Conservation (phyloP, 1,284 basidiomycete species). For the Cutaneotrichosporon cutaneum region DNA sequence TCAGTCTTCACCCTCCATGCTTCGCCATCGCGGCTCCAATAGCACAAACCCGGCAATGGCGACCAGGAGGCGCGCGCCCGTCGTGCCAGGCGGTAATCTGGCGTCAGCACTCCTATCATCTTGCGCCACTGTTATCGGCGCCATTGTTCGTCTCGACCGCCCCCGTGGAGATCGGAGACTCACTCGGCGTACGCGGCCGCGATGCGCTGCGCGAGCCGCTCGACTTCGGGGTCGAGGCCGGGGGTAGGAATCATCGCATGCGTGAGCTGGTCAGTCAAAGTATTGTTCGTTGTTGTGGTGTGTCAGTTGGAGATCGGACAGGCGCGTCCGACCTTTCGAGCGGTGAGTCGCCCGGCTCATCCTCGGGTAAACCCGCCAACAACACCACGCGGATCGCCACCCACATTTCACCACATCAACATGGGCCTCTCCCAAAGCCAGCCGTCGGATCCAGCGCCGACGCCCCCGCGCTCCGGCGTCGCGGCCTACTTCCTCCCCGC, state of each 20-base stretch:
- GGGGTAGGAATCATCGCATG: not conserved
- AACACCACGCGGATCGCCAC: not conserved
- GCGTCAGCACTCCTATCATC: too few species aligned
- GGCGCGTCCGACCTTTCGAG: not conserved
- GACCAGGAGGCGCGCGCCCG: conserved; percentile 62
- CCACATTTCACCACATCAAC: not conserved
- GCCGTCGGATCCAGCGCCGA: not conserved
- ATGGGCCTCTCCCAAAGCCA: conserved; percentile 4
- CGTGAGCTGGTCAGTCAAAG: too few species aligned
- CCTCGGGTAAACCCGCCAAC: not conserved
- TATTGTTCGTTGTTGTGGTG: not conserved
- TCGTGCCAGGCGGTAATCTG: conserved; percentile 54
- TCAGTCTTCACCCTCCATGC: not conserved
- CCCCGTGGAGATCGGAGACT: not conserved
- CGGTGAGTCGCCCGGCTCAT: not conserved
- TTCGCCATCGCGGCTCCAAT: too few species aligned
- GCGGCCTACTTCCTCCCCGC: conserved; percentile 7
- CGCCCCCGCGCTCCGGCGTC: not conserved
- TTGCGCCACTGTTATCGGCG: not conserved
- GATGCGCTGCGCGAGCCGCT: conserved; percentile 24
- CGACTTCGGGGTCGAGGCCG: conserved; percentile 12
- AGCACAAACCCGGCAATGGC: conserved; percentile 53
- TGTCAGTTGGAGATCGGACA: not conserved
- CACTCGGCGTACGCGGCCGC: conserved; percentile 16
- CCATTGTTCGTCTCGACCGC: not conserved